phyloP scores from a whole-genome alignment of 179 eudicot species.

The Monotropa hypopitys region DNA sequence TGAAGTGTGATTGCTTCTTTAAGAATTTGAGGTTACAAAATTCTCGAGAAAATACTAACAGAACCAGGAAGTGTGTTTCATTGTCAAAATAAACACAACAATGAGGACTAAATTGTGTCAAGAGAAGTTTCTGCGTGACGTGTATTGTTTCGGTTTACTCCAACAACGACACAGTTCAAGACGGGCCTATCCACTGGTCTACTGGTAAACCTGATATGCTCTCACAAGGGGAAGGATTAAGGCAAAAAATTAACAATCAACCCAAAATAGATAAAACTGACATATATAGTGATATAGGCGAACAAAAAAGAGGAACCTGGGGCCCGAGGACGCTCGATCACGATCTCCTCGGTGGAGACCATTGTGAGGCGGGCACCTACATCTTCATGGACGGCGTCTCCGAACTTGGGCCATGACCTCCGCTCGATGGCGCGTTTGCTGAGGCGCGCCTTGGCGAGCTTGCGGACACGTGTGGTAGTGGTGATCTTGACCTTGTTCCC shows the following conservation, averaged over 20 bases:
- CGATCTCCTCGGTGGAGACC: constrained; percentile 62
- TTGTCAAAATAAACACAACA: no score
- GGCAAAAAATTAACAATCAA: background rate
- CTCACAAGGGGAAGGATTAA: background rate
- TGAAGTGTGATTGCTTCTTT: no score
- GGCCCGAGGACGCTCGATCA: constrained; percentile 46
- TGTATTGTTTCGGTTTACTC: no score
- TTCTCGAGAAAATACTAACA: no score
- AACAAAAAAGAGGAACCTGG: constrained; percentile 26
- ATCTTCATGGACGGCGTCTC: constrained; percentile 55
- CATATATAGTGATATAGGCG: background rate
- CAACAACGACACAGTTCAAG: no score
- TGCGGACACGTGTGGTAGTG: constrained; percentile 50
- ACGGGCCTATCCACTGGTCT: no score
- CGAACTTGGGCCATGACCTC: constrained; percentile 54
- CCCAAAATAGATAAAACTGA: background rate
- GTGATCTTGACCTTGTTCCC: constrained; percentile 51
- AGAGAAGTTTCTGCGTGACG: no score
- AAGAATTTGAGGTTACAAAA: no score
- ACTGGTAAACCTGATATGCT: no score
- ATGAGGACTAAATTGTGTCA: no score
- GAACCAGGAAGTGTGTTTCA: no score
- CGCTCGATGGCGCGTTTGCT: constrained; percentile 59
- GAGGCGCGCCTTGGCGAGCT: constrained; percentile 49
- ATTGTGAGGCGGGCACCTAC: constrained; percentile 51